Base-by-base conservation (phyloP, 768 basidiomycete genomes). In the Agaricus blazei region DNA sequence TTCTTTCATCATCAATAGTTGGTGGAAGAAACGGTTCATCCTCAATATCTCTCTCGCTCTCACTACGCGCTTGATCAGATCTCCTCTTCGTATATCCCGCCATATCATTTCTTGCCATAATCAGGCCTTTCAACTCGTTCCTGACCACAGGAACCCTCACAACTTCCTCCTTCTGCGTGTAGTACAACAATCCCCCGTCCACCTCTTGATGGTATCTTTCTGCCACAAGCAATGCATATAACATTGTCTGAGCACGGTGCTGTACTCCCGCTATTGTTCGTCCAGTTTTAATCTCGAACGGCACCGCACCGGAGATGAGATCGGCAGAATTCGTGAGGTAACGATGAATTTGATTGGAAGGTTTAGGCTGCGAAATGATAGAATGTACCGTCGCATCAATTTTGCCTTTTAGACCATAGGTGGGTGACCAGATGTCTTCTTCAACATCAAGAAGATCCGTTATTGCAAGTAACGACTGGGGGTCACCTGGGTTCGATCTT, bases 281-380 rank as follows among this genome's bases (percentile, higher is more conserved):
- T 1, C 97, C 97, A 0, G 97, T 99, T 72, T 99, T 99, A 71
- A 99, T 92, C 68, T 99, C 97, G 51, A 99, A 84, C 1, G 96
- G 96, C 61, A 87, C 76, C 0, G 84, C 76, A 0, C 74, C 75
- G 31, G 59, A 64, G 26, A 62, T 71, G 36, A 64, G 14, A n/a
- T 41, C 50, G 2, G 24, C 41, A 12, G 58, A 49, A 6, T 50
- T 49, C 3, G 53, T 7, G 28, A 59, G 48, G 36, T 60, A 64
- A 19, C 59, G 49, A 56, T 65, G 66, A 14, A 68, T 57, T 27
- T 24, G 11, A 44, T 24, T 15, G 52, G 48, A 24, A 51, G 31
- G 24, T 26, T 38, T 36, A n/a, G 45, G 40, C 36, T 48, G 24
- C 41, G 51, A 48, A 45, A 54, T 34, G 48, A 57, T 29, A 29